Evolutionary conservation across 139 green algal species (phyloP), one percentile per base, ranked within the genome.

Genomic region (Coelastrella sp.): DNA sequence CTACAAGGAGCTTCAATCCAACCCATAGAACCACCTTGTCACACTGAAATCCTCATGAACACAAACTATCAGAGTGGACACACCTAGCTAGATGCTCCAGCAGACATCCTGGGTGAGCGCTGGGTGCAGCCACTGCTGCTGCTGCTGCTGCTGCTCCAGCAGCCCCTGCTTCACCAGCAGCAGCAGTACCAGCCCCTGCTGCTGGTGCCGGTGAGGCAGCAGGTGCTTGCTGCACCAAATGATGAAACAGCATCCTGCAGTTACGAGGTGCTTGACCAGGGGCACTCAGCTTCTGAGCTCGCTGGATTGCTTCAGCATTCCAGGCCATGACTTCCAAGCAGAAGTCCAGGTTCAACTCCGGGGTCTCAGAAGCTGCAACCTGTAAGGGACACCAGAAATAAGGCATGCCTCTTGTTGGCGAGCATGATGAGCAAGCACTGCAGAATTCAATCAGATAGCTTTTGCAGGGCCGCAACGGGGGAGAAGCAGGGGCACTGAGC

Each of bases 181-280:
- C 20, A 59, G 47, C 84, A 75, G 71, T 54, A 16, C 68, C 84
- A 32, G n/a, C 56, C 5, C 14, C 47, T 22, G 54, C 4, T 5
- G 68, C 66, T 20, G 66, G 32, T 57, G 66, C 83, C 20, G 83
- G 32, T 17, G 83, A 7, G 61, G 2, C 61, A 19, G 61, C 14
- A 32, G 68, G 17, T 79, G 86, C 19, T 73, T 20, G 58, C n/a
- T 23, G 8, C 32, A 79, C 57, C 13, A 83, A 57, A 77, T 85
- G 86, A 76, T 95, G 93, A 88, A 97, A 96, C 5, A 97, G 91
- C 71, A 87, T 61, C 75, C 92, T 88, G 78, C 93, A 86, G 71
- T 87, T 87, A 16, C 83, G 10, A 0, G 95, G 23, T 47, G 68
- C 80, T 54, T 75, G 58, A 14, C 22, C 81, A 23, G 90, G 81